A percentile compares a stretch with the other conserved stretches of the same genome.
Conservation (phyloP, 106 monocot genomes). For the Dactylorhiza incarnata region DNA sequence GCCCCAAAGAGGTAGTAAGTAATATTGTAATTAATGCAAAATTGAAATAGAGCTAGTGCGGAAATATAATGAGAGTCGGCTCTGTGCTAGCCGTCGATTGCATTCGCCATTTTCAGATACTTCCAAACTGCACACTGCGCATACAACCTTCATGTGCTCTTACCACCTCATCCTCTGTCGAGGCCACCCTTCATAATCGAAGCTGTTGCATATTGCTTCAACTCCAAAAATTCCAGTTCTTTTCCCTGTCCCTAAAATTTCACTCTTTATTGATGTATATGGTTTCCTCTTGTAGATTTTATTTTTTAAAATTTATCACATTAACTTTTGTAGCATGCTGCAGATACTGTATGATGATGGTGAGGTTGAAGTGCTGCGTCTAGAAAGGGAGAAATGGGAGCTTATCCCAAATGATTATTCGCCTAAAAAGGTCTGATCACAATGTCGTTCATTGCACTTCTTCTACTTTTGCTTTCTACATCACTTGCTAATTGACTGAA, state of each 20-base stretch:
- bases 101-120: background rate
- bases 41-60: background rate
- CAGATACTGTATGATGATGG: constrained; percentile 93
- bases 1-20: background rate
- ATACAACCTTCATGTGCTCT: no score
- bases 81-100: background rate
- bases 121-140: no score
- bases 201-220: no score
- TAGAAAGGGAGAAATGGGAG: constrained; percentile 82
- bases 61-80: background rate
- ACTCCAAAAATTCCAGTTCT: background rate
- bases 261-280: no score
- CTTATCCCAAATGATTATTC: constrained; percentile 13
- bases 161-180: no score
- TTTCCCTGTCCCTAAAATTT: background rate
- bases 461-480: constrained; percentile 2
- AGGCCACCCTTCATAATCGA: no score
- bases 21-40: background rate
- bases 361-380: constrained; percentile 67
- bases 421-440: constrained; percentile 47
- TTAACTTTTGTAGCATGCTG: background rate
- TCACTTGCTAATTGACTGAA: background rate
- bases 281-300: no score
- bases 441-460: background rate
- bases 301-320: background rate